Percentiles rank a stretch among this genome's conserved stretches.
Conservation (phyloP, 2,329 filamentous ascomycete genomes). For the Bipolaris oryzae region DNA sequence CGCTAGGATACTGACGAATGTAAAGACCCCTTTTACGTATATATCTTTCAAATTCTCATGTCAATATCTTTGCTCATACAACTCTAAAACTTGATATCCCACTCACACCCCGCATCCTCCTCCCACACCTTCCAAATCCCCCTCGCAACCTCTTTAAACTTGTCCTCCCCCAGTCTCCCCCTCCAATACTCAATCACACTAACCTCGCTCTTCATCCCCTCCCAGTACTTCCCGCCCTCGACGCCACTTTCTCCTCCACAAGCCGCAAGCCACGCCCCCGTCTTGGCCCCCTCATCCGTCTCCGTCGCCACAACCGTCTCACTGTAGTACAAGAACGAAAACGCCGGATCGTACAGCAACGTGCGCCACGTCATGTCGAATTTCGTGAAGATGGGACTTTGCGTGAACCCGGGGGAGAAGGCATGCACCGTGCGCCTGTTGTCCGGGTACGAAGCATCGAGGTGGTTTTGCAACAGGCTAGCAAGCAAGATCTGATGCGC, state of each 20-base stretch:
- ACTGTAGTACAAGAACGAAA: conserved; percentile 14
- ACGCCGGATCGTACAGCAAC: conserved; percentile 19
- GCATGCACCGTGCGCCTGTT: conserved; percentile 11
- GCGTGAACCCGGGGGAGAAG: conserved; percentile 20
- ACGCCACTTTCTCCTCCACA: conserved; percentile 7
- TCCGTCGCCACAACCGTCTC: conserved; percentile 15
- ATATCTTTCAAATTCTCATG: no score
- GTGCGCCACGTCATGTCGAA: conserved; percentile 14
- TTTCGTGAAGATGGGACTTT: conserved; percentile 19
- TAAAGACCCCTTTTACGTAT: no score
- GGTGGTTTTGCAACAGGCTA: conserved; percentile 13
- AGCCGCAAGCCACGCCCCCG: conserved; percentile 20
- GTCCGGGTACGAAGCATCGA: background rate
- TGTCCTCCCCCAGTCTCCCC: conserved; percentile 4
- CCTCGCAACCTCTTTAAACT: background rate
- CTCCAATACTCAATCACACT: conserved; percentile 19
- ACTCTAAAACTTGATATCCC: conserved; percentile 4
- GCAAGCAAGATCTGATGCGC: conserved; percentile 24
- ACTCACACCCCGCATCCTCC: conserved; percentile 11
- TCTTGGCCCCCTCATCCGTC: conserved; percentile 21
- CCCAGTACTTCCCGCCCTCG: conserved; percentile 18
- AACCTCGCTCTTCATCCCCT: conserved; percentile 10
- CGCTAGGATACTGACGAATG: no score
- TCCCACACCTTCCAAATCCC: conserved; percentile 20
- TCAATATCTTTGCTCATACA: background rate